Evolutionary conservation across 1,139 yeast species (phyloP).

Genomic region (Candida sanyaensis): DNA sequence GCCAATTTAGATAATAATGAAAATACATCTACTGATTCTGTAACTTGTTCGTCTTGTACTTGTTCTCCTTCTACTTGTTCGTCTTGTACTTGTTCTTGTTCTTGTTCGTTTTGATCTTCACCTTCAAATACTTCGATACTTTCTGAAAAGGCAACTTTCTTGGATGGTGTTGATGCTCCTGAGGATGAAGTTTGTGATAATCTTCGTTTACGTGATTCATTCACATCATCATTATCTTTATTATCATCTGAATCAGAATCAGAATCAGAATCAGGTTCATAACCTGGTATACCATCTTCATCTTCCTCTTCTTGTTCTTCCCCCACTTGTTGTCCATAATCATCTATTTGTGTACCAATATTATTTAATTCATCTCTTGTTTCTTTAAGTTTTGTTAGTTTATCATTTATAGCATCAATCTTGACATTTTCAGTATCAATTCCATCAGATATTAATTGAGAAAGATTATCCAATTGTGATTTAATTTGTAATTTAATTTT

Average conservation of each 20-base stretch:
- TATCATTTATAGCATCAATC: constrained; percentile 41
- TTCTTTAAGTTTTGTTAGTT: constrained; percentile 33
- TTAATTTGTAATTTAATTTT: constrained; percentile 41
- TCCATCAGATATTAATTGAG: constrained; percentile 43
- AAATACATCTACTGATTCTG: constrained; percentile 26
- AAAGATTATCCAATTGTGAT: constrained; percentile 43
- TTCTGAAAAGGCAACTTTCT: constrained; percentile 48
- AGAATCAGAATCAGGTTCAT: constrained; percentile 21
- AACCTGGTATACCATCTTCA: constrained; percentile 15
- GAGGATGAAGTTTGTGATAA: constrained; percentile 22
- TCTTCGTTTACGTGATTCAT: constrained; percentile 19
- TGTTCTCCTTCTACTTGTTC: constrained; percentile 22
- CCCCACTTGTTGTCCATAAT: constrained; percentile 10
- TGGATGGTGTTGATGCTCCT: constrained; percentile 33
- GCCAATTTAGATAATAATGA: constrained; percentile 38
- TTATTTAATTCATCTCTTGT: constrained; percentile 49
- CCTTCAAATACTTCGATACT: constrained; percentile 48
- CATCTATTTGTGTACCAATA: constrained; percentile 15
- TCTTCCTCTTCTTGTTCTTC: constrained; percentile 18
- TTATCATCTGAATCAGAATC: constrained; percentile 26
- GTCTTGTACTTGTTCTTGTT: too few species aligned
- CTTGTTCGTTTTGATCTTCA: constrained; percentile 21
- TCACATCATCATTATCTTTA: constrained; percentile 18
- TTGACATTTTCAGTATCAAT: constrained; percentile 46
- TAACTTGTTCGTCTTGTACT: constrained; percentile 16